Conservation (phyloP, 768 basidiomycete genomes). For the Lactarius sp. region DNA sequence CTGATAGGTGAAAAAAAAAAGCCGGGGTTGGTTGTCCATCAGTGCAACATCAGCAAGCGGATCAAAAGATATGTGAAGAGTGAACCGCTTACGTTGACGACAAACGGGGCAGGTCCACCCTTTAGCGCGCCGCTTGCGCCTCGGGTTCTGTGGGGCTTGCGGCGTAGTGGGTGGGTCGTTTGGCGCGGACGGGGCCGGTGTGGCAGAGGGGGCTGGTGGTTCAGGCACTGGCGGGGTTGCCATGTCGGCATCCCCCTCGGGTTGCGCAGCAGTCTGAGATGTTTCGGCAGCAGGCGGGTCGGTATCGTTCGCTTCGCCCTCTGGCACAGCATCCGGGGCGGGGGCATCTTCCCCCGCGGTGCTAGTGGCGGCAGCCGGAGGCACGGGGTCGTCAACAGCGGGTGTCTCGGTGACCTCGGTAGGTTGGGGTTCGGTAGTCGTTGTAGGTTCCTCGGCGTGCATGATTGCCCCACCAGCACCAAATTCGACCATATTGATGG, state of each 20-base stretch:
- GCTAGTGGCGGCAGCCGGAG: slow-evolving; percentile 31
- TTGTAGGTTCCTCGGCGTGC: slow-evolving; percentile 43
- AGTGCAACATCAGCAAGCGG: not conserved
- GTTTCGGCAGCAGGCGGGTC: slow-evolving; percentile 2
- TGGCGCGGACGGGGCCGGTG: slow-evolving; percentile 21
- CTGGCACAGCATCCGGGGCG: not conserved
- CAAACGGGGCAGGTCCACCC: slow-evolving; percentile 98
- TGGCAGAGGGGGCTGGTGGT: slow-evolving; percentile 16
- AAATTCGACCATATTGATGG: slow-evolving; percentile 96
- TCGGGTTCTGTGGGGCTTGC: slow-evolving; percentile 36
- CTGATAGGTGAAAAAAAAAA: slow-evolving; percentile 23
- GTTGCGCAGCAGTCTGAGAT: slow-evolving; percentile 17
- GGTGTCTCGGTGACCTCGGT: slow-evolving; percentile 29
- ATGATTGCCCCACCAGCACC: slow-evolving; percentile 86
- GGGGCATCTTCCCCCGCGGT: slow-evolving; percentile 22
- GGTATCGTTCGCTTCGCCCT: not conserved
- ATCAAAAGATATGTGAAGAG: not conserved
- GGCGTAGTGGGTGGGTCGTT: slow-evolving; percentile 16
- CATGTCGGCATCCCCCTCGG: slow-evolving; percentile 19
- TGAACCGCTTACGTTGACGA: slow-evolving; percentile 70
- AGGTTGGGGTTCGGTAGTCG: slow-evolving; percentile 32
- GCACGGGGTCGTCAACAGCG: slow-evolving; percentile 8
- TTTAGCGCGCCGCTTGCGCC: slow-evolving; percentile 89
- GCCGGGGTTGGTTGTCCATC: not conserved
- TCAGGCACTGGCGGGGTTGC: not conserved